Conservation (phyloP, 2,329 filamentous ascomycete genomes). For the Arthrobotrys conoides region DNA sequence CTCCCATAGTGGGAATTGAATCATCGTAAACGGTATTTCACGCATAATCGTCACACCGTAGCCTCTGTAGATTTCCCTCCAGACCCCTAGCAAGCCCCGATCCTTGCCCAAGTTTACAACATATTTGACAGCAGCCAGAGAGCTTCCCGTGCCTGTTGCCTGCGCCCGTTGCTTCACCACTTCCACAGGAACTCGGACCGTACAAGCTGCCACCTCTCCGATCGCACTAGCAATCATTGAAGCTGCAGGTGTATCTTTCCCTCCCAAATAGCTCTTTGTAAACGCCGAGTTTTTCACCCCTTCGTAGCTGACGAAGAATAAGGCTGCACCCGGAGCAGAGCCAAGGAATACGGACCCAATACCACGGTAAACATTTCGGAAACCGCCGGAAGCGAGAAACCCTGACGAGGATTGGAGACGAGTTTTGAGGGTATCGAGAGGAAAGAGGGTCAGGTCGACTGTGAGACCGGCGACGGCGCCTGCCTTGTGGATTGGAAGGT, state of each 20-base stretch:
- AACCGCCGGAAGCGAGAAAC: conserved; percentile 87
- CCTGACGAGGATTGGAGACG: conserved; percentile 86
- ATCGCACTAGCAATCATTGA: conserved; percentile 84
- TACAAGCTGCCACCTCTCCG: conserved; percentile 92
- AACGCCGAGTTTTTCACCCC: conserved; percentile 74
- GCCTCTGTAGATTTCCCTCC: conserved; percentile 89
- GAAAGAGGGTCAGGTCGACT: conserved; percentile 96
- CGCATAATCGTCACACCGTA: conserved; percentile 93
- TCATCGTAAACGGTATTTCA: conserved; percentile 96
- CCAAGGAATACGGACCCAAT: conserved; percentile 90
- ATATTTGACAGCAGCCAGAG: conserved; percentile 39
- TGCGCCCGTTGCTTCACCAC: conserved; percentile 98
- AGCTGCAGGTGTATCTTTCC: conserved; percentile 62
- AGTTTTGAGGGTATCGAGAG: conserved; percentile 98
- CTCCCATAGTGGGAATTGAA: conserved; percentile 98
- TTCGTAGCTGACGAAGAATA: conserved; percentile 98
- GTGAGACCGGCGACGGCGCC: conserved; percentile 94
- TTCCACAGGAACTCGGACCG: conserved; percentile 92
- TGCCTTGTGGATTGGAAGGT: conserved; percentile 70
- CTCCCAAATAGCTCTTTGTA: conserved; percentile 63
- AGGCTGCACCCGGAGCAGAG: conserved; percentile 90
- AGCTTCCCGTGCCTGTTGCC: conserved; percentile 69
- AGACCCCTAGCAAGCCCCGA: conserved; percentile 71
- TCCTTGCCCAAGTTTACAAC: conserved; percentile 48
- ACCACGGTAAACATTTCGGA: conserved; percentile 92